Conservation (phyloP, 495 filamentous ascomycete species). For the Sporormia fimetaria region DNA sequence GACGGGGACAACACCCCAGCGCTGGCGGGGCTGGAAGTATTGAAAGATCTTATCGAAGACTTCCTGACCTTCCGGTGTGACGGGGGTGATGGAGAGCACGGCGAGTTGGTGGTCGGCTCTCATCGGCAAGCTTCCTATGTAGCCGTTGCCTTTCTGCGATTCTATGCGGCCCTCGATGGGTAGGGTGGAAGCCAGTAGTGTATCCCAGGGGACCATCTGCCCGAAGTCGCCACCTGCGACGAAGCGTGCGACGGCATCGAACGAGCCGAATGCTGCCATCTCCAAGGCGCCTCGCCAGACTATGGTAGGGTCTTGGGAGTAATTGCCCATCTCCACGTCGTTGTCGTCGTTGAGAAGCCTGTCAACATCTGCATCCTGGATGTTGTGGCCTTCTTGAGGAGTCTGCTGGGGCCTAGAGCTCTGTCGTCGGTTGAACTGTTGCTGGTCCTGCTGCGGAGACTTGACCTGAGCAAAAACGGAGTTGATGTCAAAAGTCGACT, state of each 20-base stretch:
- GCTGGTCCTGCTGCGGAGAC: slow-evolving; percentile 38
- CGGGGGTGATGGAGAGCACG: slow-evolving; percentile 43
- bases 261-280: slow-evolving; percentile 66
- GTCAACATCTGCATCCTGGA: slow-evolving; percentile 82
- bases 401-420: slow-evolving; percentile 37
- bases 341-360: slow-evolving; percentile 73
- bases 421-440: slow-evolving; percentile 38
- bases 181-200: slow-evolving; percentile 57
- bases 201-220: slow-evolving; percentile 50
- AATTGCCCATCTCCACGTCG: slow-evolving; percentile 56
- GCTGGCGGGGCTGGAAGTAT: slow-evolving; percentile 64
- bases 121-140: slow-evolving; percentile 71
- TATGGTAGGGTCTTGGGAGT: slow-evolving; percentile 48
- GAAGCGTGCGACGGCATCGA: slow-evolving; percentile 65
- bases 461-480: slow-evolving; percentile 58
- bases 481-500: slow-evolving; percentile 55
- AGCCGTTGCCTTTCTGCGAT: slow-evolving; percentile 67
- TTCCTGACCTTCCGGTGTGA: slow-evolving; percentile 37
- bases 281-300: slow-evolving; percentile 71
- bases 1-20: slow-evolving; percentile 64
- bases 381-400: slow-evolving; percentile 40
- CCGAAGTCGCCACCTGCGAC: slow-evolving; percentile 69
- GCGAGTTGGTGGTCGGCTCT: slow-evolving; percentile 62
- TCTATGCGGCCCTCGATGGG: slow-evolving; percentile 76
- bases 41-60: slow-evolving; percentile 61